These are phyloP conservation scores for Saururus chinensis DNA, from an alignment of 164 flowering plant genomes.

Conservation along the genomic window DNA sequence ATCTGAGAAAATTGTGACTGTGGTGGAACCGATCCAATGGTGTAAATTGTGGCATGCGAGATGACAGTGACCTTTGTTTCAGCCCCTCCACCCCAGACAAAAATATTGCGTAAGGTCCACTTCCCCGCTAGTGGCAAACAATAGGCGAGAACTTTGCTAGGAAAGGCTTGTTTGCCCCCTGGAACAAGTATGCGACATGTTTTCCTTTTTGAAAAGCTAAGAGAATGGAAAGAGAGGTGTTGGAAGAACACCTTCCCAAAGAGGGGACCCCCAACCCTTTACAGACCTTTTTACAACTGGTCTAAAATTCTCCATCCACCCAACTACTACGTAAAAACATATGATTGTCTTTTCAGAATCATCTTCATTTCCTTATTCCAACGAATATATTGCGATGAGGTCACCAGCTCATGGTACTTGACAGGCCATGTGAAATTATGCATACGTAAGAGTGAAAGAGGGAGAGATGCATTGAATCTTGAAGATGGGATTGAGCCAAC, in stretches of 20 bases:
- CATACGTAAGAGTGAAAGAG: slow-evolving; percentile 2
- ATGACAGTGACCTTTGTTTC: too few species aligned
- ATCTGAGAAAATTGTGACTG: too few species aligned
- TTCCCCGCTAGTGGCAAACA: neutral
- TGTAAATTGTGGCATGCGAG: too few species aligned
- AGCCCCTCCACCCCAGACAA: neutral
- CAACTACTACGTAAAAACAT: neutral
- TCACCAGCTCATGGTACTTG: slow-evolving; percentile 3
- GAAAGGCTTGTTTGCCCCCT: neutral
- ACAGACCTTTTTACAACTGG: neutral
- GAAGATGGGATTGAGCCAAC: slow-evolving; percentile 16
- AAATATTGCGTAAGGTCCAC: neutral
- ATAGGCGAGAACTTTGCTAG: neutral
- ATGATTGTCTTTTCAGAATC: slow-evolving; percentile 11
- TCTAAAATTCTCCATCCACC: neutral
- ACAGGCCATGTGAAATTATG: neutral
- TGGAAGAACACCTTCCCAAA: neutral
- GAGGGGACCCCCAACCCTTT: neutral
- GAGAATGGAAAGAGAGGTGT: neutral
- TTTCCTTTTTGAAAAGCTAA: neutral
- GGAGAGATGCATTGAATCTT: slow-evolving; percentile 25
- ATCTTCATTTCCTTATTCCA: slow-evolving; percentile 3
- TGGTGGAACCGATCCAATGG: too few species aligned
- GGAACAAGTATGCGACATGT: neutral
- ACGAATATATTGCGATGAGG: slow-evolving; percentile 3